Conservation (phyloP, 148 eudicot species). For the Cornus kousa region DNA sequence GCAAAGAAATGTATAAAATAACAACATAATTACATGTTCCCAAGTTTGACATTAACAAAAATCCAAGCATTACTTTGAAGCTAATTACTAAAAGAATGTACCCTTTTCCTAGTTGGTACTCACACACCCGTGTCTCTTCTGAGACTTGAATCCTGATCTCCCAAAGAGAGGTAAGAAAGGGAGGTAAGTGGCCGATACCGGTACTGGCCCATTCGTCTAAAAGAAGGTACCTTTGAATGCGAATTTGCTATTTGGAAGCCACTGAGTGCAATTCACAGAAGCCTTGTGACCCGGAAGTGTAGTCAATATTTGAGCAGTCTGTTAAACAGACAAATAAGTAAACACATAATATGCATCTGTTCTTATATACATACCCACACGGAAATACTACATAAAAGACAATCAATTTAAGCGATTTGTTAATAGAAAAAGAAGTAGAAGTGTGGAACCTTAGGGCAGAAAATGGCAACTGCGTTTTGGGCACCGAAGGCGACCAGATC, state of each 20-base stretch:
- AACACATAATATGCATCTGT: not conserved
- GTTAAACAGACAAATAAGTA: constrained; percentile 8
- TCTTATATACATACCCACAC: no score
- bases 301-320: constrained; percentile 76
- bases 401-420: no score
- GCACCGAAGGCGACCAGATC: constrained; percentile 77
- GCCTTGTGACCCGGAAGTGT: constrained; percentile 90
- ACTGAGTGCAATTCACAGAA: constrained; percentile 80
- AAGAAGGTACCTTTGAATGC: constrained; percentile 63
- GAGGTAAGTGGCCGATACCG: no score
- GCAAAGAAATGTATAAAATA: no score
- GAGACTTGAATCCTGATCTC: no score
- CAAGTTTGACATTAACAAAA: not conserved
- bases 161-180: no score
- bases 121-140: no score
- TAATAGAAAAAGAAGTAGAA: not conserved
- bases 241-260: constrained; percentile 80
- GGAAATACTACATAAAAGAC: no score
- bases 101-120: no score
- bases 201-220: no score
- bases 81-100: no score
- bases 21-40: not conserved
- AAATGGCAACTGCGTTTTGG: constrained; percentile 86
- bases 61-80: constrained; percentile 4
- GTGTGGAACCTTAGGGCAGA: constrained; percentile 59